Evolutionary conservation across 345 rosid genomes (phyloP).

Genomic region (Rhizophora apiculata): DNA sequence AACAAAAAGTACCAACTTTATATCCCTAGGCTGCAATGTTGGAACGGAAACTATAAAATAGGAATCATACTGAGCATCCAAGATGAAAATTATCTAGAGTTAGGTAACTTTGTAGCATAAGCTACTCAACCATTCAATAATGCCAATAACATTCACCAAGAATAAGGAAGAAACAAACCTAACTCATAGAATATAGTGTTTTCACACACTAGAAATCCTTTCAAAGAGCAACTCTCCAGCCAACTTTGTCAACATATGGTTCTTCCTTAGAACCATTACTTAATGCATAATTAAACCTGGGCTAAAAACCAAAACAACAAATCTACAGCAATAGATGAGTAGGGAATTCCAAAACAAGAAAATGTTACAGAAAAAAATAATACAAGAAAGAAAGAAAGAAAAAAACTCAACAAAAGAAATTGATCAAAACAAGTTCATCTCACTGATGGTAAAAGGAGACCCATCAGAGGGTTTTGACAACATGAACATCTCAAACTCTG

Average conservation of each 20-base stretch:
- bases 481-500: too few species aligned
- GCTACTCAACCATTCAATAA: not conserved
- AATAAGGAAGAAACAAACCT: not conserved
- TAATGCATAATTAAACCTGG: constrained; percentile 13
- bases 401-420: not conserved
- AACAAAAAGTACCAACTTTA: constrained; percentile 16
- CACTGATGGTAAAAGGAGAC: constrained; percentile 4
- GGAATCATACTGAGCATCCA: too few species aligned
- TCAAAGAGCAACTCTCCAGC: constrained; percentile 16
- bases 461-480: not conserved
- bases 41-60: not conserved
- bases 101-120: not conserved
- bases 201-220: constrained; percentile 15
- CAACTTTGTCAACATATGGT: constrained; percentile 11
- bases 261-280: constrained; percentile 26
- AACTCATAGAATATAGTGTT: constrained; percentile 9
- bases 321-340: constrained; percentile 22
- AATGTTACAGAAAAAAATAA: constrained; percentile 2
- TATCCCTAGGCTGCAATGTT: constrained; percentile 20
- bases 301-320: constrained; percentile 25
- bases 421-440: constrained; percentile 8
- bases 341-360: constrained; percentile 5
- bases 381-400: not conserved
- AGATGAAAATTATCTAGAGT: not conserved
- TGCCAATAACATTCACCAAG: not conserved